phyloP scores from a whole-genome alignment of 306 rosid genomes.

The Vachellia pachyceras region DNA sequence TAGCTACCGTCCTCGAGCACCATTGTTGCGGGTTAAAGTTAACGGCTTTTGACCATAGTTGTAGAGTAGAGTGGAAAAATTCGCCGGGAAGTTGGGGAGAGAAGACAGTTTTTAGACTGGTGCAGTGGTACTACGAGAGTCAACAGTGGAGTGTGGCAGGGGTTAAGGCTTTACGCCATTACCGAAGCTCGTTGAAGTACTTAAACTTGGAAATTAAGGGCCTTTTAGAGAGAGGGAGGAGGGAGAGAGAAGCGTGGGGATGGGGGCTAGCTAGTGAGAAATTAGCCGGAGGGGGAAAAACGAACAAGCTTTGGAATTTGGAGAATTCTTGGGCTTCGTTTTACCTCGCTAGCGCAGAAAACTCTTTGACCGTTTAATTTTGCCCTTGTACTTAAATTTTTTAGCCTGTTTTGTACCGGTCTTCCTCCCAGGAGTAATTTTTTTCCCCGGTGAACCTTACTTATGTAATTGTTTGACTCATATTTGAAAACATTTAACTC shows the following conservation, averaged over 20 bases:
- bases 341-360: background rate
- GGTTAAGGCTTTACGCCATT: conserved; percentile 38
- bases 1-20: conserved; percentile 49
- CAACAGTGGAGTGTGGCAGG: conserved; percentile 12
- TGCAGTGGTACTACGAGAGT: background rate
- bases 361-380: background rate
- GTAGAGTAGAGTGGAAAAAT: conserved; percentile 4
- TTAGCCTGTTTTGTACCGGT: background rate
- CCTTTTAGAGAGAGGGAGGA: conserved; percentile 20
- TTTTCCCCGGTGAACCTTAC: too few species aligned
- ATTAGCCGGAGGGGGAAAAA: conserved; percentile 35
- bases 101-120: background rate
- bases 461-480: too few species aligned
- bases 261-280: conserved; percentile 33
- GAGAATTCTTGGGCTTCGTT: conserved; percentile 29
- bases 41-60: conserved; percentile 38
- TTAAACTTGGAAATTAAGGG: conserved; percentile 47
- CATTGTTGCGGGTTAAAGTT: conserved; percentile 39
- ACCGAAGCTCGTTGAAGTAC: conserved; percentile 47
- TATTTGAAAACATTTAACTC: too few species aligned
- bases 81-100: background rate
- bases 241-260: conserved; percentile 41
- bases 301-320: conserved; percentile 61
- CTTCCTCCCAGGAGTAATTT: too few species aligned
- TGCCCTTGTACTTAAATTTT: background rate